phyloP scores from a whole-genome alignment of 768 basidiomycete genomes.

The Pleurotus cornucopiae region DNA sequence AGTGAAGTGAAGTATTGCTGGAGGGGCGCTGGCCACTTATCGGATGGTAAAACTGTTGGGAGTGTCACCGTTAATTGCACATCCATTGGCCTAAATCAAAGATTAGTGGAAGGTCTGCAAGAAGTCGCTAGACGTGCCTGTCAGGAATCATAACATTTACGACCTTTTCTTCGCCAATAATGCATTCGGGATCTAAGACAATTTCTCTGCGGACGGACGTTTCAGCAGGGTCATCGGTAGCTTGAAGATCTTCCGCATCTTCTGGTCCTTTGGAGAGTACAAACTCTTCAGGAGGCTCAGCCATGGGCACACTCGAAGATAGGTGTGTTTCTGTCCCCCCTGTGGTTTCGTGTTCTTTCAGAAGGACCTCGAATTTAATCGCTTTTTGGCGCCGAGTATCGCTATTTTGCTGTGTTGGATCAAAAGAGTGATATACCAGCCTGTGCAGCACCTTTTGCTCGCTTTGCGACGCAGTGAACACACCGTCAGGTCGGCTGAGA shows the following conservation, averaged over 20 bases:
- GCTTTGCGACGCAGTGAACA: slow-evolving; percentile 24
- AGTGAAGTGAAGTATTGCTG: slow-evolving; percentile 29
- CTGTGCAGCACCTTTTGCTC: slow-evolving; percentile 38
- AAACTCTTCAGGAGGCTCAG: background rate
- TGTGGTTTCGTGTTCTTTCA: slow-evolving; percentile 13
- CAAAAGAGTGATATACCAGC: slow-evolving; percentile 40
- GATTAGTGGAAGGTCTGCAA: background rate
- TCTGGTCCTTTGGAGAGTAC: background rate
- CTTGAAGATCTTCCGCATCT: background rate
- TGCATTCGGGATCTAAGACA: slow-evolving; percentile 18
- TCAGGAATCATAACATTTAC: slow-evolving; percentile 56
- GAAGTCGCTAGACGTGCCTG: slow-evolving; percentile 33
- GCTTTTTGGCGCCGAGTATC: slow-evolving; percentile 13
- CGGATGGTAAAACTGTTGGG: slow-evolving; percentile 18
- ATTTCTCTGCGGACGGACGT: background rate
- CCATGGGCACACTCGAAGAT: slow-evolving; percentile 1
- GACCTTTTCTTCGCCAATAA: slow-evolving; percentile 28
- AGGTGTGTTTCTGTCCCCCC: background rate
- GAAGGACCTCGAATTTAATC: slow-evolving; percentile 37
- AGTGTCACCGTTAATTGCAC: slow-evolving; percentile 43
- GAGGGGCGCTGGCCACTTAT: slow-evolving; percentile 37
- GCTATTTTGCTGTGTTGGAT: background rate
- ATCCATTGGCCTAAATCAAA: slow-evolving; percentile 49
- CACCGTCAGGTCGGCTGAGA: slow-evolving; percentile 33
- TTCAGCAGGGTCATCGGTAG: background rate